phyloP scores from a whole-genome alignment of 345 rosid species.

The Erodium maritimum region DNA sequence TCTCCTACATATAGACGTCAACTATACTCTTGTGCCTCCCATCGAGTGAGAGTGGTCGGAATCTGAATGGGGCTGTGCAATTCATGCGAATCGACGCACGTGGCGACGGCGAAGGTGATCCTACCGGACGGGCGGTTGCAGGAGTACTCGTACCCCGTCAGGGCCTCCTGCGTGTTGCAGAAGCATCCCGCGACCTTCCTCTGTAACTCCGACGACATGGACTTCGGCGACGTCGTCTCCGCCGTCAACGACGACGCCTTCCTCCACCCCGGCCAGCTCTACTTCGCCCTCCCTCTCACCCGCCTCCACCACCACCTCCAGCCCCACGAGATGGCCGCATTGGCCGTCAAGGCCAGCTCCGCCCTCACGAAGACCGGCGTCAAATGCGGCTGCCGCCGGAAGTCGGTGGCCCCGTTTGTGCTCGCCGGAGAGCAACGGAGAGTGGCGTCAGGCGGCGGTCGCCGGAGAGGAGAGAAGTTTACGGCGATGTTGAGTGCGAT shows the following conservation, averaged over 20 bases:
- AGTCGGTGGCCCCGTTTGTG: not conserved
- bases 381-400: not conserved
- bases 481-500: no score
- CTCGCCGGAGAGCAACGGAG: no score
- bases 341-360: slow-evolving; percentile 48
- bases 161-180: slow-evolving; percentile 32
- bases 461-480: no score
- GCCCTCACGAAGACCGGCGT: slow-evolving; percentile 21
- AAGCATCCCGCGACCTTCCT: slow-evolving; percentile 27
- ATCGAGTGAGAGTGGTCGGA: not conserved
- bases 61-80: slow-evolving; percentile 37
- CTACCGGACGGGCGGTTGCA: slow-evolving; percentile 45
- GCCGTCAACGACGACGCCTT: slow-evolving; percentile 28
- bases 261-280: slow-evolving; percentile 36
- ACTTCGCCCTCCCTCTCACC: slow-evolving; percentile 38
- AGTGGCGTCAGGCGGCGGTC: no score
- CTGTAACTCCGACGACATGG: slow-evolving; percentile 47
- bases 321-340: slow-evolving; percentile 40
- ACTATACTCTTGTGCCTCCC: not conserved
- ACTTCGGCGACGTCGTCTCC: slow-evolving; percentile 24
- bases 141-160: slow-evolving; percentile 43
- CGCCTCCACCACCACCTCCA: slow-evolving; percentile 21
- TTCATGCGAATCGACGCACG: slow-evolving; percentile 30
- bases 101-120: slow-evolving; percentile 40
- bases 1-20: not conserved